Evolutionary conservation across 441 rosid genomes (phyloP).

Genomic region (Gossypium aridum): DNA sequence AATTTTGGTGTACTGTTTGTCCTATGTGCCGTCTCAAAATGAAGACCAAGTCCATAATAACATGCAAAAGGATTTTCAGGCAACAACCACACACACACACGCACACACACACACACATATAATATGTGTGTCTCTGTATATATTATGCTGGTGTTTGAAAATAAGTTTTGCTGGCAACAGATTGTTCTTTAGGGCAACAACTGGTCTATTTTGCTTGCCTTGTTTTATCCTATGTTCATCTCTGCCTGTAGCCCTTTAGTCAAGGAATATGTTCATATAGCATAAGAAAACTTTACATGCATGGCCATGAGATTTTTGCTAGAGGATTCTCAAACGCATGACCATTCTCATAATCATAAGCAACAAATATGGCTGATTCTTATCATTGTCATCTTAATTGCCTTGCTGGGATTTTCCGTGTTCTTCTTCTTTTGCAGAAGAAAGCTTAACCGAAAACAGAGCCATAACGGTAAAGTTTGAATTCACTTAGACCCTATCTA

Average conservation of each 20-base stretch:
- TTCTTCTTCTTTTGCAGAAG: slow-evolving; percentile 26
- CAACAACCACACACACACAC: too few species aligned
- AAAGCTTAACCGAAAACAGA: slow-evolving; percentile 14
- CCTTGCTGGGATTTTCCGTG: slow-evolving; percentile 16
- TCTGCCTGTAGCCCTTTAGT: background rate
- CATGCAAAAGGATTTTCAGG: background rate
- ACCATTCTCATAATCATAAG: background rate
- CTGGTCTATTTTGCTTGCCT: background rate
- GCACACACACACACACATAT: too few species aligned
- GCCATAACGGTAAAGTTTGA: slow-evolving; percentile 25
- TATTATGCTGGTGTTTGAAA: background rate
- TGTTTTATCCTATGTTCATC: background rate
- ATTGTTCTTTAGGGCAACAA: background rate
- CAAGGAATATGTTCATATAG: background rate
- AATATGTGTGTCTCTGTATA: background rate
- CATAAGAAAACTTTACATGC: background rate
- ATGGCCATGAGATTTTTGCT: slow-evolving; percentile 6
- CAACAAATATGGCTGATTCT: slow-evolving; percentile 18
- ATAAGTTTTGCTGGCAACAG: slow-evolving; percentile 27
- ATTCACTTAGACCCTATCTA: background rate
- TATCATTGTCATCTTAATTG: slow-evolving; percentile 19
- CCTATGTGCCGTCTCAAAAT: slow-evolving; percentile 18
- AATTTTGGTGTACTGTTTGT: slow-evolving; percentile 1
- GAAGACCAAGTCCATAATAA: slow-evolving; percentile 15
- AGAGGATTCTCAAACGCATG: slow-evolving; percentile 15